These are phyloP conservation scores for Penicillium glabrum DNA, from an alignment of 2,329 filamentous ascomycete genomes.

Conservation along the genomic window DNA sequence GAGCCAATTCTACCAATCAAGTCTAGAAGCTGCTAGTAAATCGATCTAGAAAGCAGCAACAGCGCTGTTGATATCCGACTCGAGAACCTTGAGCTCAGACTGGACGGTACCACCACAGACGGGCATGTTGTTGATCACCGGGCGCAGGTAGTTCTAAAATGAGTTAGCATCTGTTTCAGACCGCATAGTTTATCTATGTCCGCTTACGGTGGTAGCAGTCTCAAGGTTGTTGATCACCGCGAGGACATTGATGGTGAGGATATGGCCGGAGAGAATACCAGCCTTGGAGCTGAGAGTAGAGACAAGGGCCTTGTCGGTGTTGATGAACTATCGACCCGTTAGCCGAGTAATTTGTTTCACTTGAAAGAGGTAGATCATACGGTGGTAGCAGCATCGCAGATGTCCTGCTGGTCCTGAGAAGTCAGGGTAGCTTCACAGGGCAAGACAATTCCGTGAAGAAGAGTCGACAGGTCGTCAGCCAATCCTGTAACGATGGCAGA, in stretches of 20 bases:
- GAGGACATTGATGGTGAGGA: neutral
- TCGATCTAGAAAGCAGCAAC: neutral
- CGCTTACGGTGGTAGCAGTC: neutral
- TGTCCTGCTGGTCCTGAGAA: slow-evolving; percentile 1
- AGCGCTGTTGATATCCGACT: neutral
- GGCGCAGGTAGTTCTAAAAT: neutral
- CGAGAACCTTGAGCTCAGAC: neutral
- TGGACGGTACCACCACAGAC: neutral
- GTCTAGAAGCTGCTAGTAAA: neutral
- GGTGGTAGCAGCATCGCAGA: neutral
- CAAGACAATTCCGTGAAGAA: neutral
- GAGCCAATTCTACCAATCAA: neutral
- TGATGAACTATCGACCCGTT: neutral
- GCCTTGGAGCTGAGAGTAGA: neutral
- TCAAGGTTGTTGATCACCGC: neutral
- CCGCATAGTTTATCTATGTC: neutral
- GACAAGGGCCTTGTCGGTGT: neutral
- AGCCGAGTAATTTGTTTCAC: neutral
- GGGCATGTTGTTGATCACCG: neutral
- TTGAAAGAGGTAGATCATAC: neutral
- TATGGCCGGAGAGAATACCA: neutral
- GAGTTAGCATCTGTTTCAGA: neutral
- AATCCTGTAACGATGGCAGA: slow-evolving; percentile 1
- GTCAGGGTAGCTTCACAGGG: neutral
- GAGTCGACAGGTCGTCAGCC: neutral